Percentiles rank a stretch among this genome's conserved stretches.
These are phyloP conservation scores for Mangifera indica DNA, from an alignment of 345 rosid species.

Conservation along the genomic window DNA sequence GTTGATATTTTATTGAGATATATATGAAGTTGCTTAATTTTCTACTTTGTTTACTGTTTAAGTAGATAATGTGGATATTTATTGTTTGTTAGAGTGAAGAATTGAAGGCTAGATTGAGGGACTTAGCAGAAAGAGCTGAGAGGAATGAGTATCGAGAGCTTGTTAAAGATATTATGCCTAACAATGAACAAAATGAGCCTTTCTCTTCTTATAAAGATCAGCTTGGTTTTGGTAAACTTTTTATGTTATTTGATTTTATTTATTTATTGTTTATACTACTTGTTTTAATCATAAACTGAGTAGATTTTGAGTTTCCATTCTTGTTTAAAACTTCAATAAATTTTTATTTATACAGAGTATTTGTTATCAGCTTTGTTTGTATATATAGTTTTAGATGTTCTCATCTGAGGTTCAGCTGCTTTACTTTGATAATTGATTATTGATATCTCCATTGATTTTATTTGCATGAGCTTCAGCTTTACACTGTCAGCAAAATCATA, in stretches of 20 bases:
- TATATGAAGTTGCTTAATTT: too few species aligned
- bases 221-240: constrained; percentile 77
- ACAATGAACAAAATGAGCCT: constrained; percentile 57
- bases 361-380: too few species aligned
- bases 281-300: too few species aligned
- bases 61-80: neutral
- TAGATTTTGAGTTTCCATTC: neutral
- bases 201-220: constrained; percentile 97
- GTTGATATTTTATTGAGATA: too few species aligned
- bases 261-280: too few species aligned
- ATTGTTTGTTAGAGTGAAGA: constrained; percentile 62
- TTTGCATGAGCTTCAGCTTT: too few species aligned
- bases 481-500: too few species aligned
- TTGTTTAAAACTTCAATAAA: neutral
- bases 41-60: neutral
- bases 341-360: too few species aligned
- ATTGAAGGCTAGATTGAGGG: constrained; percentile 57
- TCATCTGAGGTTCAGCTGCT: too few species aligned
- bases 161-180: constrained; percentile 81
- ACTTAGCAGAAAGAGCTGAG: constrained; percentile 76
- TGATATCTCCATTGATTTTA: too few species aligned
- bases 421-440: too few species aligned
- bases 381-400: too few species aligned
- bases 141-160: constrained; percentile 79
- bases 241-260: neutral